A percentile compares a stretch with the other conserved stretches of the same genome.
Evolutionary conservation across 2,329 filamentous ascomycete genomes (phyloP).

Genomic region (Alternaria ventricosa): DNA sequence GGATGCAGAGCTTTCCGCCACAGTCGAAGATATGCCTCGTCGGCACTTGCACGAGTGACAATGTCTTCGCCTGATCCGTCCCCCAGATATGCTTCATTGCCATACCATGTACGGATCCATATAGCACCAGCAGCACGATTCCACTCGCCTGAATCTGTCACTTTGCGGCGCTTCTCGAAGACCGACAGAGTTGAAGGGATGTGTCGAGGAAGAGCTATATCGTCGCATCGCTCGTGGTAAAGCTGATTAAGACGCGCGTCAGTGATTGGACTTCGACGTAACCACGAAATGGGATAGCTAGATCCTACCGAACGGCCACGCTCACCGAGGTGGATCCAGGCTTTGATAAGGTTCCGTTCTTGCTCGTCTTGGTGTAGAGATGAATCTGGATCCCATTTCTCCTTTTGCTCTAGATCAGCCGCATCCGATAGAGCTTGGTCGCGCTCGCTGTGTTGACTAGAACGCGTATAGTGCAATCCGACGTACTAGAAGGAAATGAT

Average conservation of each 20-base stretch:
- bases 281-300: neutral
- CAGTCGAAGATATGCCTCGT: neutral
- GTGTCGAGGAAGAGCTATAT: neutral
- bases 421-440: neutral
- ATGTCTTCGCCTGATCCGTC: neutral
- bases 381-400: slow-evolving; percentile 3
- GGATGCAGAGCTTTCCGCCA: slow-evolving; percentile 1
- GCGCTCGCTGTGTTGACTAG: neutral
- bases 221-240: neutral
- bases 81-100: neutral
- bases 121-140: neutral
- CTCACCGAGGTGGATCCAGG: slow-evolving; percentile 1
- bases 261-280: neutral
- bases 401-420: neutral
- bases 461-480: neutral
- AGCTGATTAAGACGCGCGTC: neutral
- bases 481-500: neutral
- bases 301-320: neutral
- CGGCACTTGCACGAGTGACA: neutral
- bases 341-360: neutral
- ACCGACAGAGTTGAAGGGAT: neutral
- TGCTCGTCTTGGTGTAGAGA: neutral
- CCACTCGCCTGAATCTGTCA: neutral
- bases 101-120: slow-evolving; percentile 6
- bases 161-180: slow-evolving; percentile 2